These are phyloP conservation scores for Helotiales sp. DNA, from an alignment of 2,329 filamentous ascomycete species.

Conservation along the genomic window DNA sequence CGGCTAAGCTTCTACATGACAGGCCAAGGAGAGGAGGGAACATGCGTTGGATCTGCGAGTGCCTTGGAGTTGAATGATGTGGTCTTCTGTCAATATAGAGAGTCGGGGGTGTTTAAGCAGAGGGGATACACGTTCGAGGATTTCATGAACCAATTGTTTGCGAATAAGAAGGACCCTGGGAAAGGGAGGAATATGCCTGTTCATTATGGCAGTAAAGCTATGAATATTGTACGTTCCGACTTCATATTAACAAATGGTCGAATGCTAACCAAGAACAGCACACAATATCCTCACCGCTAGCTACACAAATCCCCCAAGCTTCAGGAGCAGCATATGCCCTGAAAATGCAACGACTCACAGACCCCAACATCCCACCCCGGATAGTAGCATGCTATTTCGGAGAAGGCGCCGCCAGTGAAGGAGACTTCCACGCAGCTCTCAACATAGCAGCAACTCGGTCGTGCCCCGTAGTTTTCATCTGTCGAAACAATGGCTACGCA, in stretches of 20 bases:
- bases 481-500: conserved; percentile 89
- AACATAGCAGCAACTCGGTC: conserved; percentile 88
- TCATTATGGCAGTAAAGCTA: conserved; percentile 82
- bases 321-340: conserved; percentile 84
- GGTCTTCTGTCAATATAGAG: conserved; percentile 91
- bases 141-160: conserved; percentile 95
- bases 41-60: conserved; percentile 84
- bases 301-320: conserved; percentile 87
- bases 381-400: conserved; percentile 86
- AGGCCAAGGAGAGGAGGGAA: conserved; percentile 62
- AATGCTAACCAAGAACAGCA: conserved; percentile 50
- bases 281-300: conserved; percentile 81
- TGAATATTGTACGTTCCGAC: conserved; percentile 70
- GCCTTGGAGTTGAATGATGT: conserved; percentile 83
- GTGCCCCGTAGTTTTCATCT: conserved; percentile 88
- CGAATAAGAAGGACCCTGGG: conserved; percentile 78
- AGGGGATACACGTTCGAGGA: conserved; percentile 83
- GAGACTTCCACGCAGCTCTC: conserved; percentile 87
- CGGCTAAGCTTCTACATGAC: conserved; percentile 83
- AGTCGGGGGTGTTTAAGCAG: conserved; percentile 87
- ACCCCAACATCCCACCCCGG: conserved; percentile 65
- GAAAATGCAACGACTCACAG: conserved; percentile 74
- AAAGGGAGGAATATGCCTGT: conserved; percentile 94
- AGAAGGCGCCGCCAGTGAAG: conserved; percentile 86
- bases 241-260: neutral